Evolutionary conservation across 768 basidiomycete species (phyloP), one percentile per base, ranked within the genome.

Genomic region (Lepiota brunneoincarnata): DNA sequence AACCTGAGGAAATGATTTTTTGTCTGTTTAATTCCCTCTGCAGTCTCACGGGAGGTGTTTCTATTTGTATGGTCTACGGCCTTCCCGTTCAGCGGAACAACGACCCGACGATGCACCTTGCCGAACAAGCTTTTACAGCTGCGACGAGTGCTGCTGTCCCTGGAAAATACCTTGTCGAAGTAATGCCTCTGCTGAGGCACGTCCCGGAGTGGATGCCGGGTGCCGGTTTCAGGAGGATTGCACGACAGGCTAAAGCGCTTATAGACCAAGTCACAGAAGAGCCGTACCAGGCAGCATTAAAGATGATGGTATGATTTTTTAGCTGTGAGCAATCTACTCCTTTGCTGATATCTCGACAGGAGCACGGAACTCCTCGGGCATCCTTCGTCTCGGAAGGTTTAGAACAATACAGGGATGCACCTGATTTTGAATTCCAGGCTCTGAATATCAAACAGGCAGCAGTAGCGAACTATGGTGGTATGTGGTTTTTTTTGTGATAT

Each of bases 151-250:
- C 36, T 2, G 12, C 17, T 21, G 34, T 41, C 24, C 34, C 52
- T 4, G 43, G 35, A 39, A 31, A 38, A 4, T 48, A 46, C 18
- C 36, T 45, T 14, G 52, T 38, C 37, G 47, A 54, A 21, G 7
- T 48, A 4, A 2, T 54, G 3, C 52, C 52, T 38, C 7, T 28
- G 7, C 46, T 54, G 9, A 36, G 47, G 24, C 24, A 48, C n/a
- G 2, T 54, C 7, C 44, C 52, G 12, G 28, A 41, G 14, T 54
- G 52, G 52, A 23, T 46, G 23, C 52, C 52, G 10, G 52, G 52
- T 11, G 38, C 43, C 6, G 9, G 6, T 15, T 54, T 54, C 35
- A 47, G 31, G 44, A 18, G 20, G 17, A 17, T 21, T 6, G 52
- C 52, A 28, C 44, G 6, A 1, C 14, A 28, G 14, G 9, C 39